Base-by-base conservation (phyloP, 2,329 filamentous ascomycete genomes). In the Pseudocercospora crystallina region DNA sequence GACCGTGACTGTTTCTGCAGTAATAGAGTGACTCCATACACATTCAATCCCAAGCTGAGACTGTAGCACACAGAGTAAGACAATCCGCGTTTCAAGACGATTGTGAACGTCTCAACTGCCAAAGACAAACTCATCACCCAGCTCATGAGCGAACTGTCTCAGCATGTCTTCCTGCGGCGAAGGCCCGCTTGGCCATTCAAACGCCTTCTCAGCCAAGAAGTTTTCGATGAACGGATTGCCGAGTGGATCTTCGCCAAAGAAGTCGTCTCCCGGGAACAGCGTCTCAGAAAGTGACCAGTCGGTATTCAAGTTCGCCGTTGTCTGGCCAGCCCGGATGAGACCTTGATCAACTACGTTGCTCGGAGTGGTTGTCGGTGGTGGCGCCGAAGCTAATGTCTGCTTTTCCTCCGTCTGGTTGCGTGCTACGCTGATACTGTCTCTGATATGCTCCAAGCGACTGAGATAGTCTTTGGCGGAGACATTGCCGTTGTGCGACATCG, bases 401-500 rank as follows among this genome's bases (percentile, higher is more conserved):
- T 26, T 26, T 7, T 26, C 20, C 20, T 26, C 20, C 20, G 20
- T 13, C 9, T 26, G 20, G 20, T 26, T 3, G 20, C 40, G 43
- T 10, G 40, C 41, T 15, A 26, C 34, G 17, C 29, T 40, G 34
- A 53, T 37, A 7, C 36, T 46, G 11, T 43, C 33, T 34, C 53
- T 49, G n/a, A 61, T 56, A 20, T 56, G 49, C 17, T 74, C 71
- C 3, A 75, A 57, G 13, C 76, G 71, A n/a, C 66, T 61, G 15
- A 67, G 69, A 29, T 73, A 76, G 50, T 76, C 73, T 5, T 64
- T 65, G 0, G 74, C 73, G 0, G 71, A 68, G 14, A 73, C 67
- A 44, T 75, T 76, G 0, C 74, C 73, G n/a, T 65, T 71, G 3
- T 66, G 61, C 3, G 67, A 67, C 1, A 76, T 60, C 14, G 73